These are phyloP conservation scores for Clonostachys byssicola DNA, from an alignment of 2,329 filamentous ascomycete genomes.

Conservation along the genomic window DNA sequence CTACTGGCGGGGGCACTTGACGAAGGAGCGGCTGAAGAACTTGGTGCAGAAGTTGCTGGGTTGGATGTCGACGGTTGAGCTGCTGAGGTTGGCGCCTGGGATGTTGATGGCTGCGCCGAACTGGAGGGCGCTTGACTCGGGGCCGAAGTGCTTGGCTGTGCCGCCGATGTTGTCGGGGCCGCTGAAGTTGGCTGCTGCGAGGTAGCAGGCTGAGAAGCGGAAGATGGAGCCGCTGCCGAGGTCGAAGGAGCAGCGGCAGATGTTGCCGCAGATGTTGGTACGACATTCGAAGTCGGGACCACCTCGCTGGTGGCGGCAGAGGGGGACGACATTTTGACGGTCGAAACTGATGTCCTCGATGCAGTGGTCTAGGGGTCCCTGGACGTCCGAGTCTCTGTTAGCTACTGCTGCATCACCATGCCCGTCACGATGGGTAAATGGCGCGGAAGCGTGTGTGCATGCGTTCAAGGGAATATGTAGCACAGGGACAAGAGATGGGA, in stretches of 20 bases:
- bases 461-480: no score
- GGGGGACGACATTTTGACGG: neutral
- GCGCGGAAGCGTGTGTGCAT: no score
- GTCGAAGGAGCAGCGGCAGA: slow-evolving; percentile 2
- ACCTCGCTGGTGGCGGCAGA: neutral
- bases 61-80: neutral
- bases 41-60: neutral
- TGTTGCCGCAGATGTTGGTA: slow-evolving; percentile 1
- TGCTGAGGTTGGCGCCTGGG: neutral
- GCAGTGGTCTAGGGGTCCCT: no score
- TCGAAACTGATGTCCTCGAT: no score
- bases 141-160: slow-evolving; percentile 3
- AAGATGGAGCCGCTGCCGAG: slow-evolving; percentile 1
- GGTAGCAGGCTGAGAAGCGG: neutral
- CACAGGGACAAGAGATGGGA: no score
- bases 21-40: neutral
- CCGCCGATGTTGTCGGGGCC: slow-evolving; percentile 6
- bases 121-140: neutral
- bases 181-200: slow-evolving; percentile 7
- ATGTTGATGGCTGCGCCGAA: neutral
- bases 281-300: neutral
- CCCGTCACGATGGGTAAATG: no score
- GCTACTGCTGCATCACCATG: no score
- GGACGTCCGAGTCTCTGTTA: no score
- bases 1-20: neutral